Percentiles rank a stretch among this genome's conserved stretches.
phyloP scores from a whole-genome alignment of 2,329 filamentous ascomycete species.

The Fusarium sp. region DNA sequence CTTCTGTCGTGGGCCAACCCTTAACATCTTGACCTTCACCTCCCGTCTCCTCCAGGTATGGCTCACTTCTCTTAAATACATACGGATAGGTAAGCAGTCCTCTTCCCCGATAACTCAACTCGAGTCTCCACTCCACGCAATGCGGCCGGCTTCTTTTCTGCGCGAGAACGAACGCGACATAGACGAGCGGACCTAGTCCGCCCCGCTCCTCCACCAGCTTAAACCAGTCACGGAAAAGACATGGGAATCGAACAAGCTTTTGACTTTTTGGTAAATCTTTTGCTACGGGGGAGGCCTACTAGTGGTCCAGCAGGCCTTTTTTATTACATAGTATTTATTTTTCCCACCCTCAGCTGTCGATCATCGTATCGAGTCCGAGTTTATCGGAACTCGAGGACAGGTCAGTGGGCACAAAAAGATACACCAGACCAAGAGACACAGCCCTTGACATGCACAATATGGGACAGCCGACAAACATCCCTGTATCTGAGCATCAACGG shows the following conservation, averaged over 20 bases:
- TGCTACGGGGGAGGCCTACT: neutral
- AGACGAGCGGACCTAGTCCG: slow-evolving; percentile 15
- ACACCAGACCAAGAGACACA: neutral
- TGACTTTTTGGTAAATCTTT: slow-evolving; percentile 26
- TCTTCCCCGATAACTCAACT: slow-evolving; percentile 1
- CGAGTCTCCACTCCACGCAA: slow-evolving; percentile 11
- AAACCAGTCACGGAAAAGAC: slow-evolving; percentile 15
- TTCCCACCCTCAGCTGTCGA: slow-evolving; percentile 11
- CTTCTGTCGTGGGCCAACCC: neutral
- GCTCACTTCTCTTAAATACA: neutral
- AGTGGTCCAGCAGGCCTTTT: slow-evolving; percentile 3
- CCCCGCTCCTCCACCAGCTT: slow-evolving; percentile 11
- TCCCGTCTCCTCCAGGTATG: too few species aligned
- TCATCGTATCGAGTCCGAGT: slow-evolving; percentile 18
- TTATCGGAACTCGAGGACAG: slow-evolving; percentile 9
- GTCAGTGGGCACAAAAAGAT: neutral
- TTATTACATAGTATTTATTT: neutral
- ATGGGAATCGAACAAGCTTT: slow-evolving; percentile 35
- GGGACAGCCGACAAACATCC: slow-evolving; percentile 8
- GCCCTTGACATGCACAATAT: slow-evolving; percentile 21
- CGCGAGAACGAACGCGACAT: slow-evolving; percentile 19
- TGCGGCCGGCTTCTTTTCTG: slow-evolving; percentile 23
- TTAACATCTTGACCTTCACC: neutral
- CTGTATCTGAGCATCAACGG: slow-evolving; percentile 29
- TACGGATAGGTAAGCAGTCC: slow-evolving; percentile 2